These are phyloP conservation scores for Wickerhamiella sergipiensis DNA, from an alignment of 805 yeast species.

Conservation along the genomic window DNA sequence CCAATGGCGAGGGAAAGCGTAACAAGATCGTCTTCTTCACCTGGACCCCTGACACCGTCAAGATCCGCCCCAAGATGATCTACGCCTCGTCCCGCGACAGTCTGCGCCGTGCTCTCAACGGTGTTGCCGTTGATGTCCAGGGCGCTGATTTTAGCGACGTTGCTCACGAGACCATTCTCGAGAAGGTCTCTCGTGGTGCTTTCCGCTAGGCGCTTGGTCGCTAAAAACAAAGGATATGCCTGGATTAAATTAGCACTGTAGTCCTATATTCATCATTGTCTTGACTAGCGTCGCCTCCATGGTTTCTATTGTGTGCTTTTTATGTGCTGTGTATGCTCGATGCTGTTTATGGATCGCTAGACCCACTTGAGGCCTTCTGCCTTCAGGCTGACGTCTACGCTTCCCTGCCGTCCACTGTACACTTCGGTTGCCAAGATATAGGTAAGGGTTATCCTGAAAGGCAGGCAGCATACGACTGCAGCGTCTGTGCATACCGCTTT, in stretches of 20 bases:
- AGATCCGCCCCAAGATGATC: constrained; percentile 87
- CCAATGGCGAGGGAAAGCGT: constrained; percentile 88
- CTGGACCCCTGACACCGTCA: constrained; percentile 98
- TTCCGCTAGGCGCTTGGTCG: constrained; percentile 5
- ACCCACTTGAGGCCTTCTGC: too few relatives aligned
- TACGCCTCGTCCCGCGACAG: constrained; percentile 98
- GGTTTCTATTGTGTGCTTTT: too few relatives aligned
- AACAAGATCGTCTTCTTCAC: constrained; percentile 58
- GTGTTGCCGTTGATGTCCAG: constrained; percentile 87
- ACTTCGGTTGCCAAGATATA: too few relatives aligned
- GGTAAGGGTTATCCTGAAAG: too few relatives aligned
- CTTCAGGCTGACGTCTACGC: too few relatives aligned
- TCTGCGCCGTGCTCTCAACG: constrained; percentile 91
- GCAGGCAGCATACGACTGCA: neutral
- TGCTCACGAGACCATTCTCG: constrained; percentile 84
- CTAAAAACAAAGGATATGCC: neutral
- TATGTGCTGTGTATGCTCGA: too few relatives aligned
- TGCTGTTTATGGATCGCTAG: too few relatives aligned
- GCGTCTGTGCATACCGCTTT: neutral
- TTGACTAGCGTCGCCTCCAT: too few relatives aligned
- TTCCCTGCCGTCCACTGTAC: too few relatives aligned
- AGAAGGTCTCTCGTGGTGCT: constrained; percentile 74
- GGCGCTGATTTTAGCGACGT: constrained; percentile 98
- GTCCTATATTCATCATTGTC: neutral
- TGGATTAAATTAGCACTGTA: neutral